phyloP scores from a whole-genome alignment of 257 asterid genomes.

The Salvia rosmarinus region DNA sequence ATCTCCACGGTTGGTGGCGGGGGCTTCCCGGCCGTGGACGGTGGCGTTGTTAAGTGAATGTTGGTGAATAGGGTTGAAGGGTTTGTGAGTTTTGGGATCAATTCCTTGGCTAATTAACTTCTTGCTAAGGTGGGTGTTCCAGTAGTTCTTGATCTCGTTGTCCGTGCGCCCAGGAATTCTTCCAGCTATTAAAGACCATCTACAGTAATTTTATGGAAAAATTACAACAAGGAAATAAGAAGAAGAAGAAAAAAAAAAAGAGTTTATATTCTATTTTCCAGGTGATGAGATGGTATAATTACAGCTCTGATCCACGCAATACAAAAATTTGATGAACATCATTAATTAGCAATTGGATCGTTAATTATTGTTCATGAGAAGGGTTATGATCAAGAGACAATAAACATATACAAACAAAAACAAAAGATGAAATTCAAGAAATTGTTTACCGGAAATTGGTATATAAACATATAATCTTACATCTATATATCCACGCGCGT shows the following conservation, averaged over 20 bases:
- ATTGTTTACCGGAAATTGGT: too few relatives aligned
- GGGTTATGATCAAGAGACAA: not conserved
- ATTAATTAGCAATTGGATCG: too few relatives aligned
- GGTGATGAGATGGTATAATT: too few relatives aligned
- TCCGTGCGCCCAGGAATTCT: constrained; percentile 78
- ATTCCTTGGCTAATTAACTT: constrained; percentile 75
- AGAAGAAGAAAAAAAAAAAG: too few relatives aligned
- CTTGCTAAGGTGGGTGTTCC: constrained; percentile 74
- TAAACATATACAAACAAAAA: not conserved
- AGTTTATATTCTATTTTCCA: too few relatives aligned
- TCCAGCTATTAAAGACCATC: constrained; percentile 87
- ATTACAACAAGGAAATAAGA: not conserved
- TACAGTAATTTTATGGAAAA: constrained; percentile 4
- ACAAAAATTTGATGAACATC: too few relatives aligned
- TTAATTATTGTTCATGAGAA: too few relatives aligned
- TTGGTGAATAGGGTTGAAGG: constrained; percentile 36
- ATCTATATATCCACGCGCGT: too few relatives aligned
- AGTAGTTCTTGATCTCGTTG: constrained; percentile 72
- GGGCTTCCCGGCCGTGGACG: too few relatives aligned
- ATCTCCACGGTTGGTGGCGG: too few relatives aligned
- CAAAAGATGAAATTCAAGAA: not conserved
- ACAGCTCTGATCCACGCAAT: too few relatives aligned
- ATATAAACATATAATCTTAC: too few relatives aligned
- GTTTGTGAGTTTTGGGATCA: constrained; percentile 78
- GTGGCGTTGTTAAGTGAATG: not conserved